Evolutionary conservation across 805 yeast species (phyloP).

Genomic region (Metschnikowia baotianmanensis): DNA sequence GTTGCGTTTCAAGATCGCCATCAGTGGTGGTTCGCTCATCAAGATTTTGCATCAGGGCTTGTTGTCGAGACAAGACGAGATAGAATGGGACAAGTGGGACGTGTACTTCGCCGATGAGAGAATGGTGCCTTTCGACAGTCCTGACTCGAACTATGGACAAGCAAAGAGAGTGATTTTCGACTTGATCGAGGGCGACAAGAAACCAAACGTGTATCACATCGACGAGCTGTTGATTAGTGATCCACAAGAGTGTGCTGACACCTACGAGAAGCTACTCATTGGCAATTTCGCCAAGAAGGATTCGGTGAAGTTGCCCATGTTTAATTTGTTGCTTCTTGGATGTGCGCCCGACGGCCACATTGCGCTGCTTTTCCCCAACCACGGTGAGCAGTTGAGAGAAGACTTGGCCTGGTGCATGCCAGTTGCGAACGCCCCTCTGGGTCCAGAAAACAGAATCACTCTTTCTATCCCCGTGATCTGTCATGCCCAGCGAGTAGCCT

Average conservation of each 20-base stretch:
- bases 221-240: conserved; percentile 72
- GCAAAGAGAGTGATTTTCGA: conserved; percentile 83
- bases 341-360: conserved; percentile 99
- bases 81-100: conserved; percentile 94
- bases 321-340: conserved; percentile 86
- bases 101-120: conserved; percentile 96
- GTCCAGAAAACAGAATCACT: conserved; percentile 83
- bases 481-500: conserved; percentile 88
- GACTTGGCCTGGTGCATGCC: conserved; percentile 94
- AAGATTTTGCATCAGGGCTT: conserved; percentile 86
- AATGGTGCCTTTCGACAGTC: conserved; percentile 79
- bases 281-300: conserved; percentile 94
- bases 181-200: conserved; percentile 48
- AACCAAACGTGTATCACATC: conserved; percentile 80
- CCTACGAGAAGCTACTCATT: conserved; percentile 81
- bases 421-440: conserved; percentile 85
- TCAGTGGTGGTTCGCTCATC: conserved; percentile 90
- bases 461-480: conserved; percentile 92
- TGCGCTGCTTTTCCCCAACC: conserved; percentile 94
- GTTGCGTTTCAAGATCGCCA: conserved; percentile 81
- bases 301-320: conserved; percentile 92
- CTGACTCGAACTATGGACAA: conserved; percentile 86
- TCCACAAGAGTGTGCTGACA: conserved; percentile 92
- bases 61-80: conserved; percentile 61
- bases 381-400: conserved; percentile 79